A percentile compares a stretch with the other conserved stretches of the same genome.
Evolutionary conservation across 208 protist species (phyloP).

Genomic region (Trypanosomatidae sp.): DNA sequence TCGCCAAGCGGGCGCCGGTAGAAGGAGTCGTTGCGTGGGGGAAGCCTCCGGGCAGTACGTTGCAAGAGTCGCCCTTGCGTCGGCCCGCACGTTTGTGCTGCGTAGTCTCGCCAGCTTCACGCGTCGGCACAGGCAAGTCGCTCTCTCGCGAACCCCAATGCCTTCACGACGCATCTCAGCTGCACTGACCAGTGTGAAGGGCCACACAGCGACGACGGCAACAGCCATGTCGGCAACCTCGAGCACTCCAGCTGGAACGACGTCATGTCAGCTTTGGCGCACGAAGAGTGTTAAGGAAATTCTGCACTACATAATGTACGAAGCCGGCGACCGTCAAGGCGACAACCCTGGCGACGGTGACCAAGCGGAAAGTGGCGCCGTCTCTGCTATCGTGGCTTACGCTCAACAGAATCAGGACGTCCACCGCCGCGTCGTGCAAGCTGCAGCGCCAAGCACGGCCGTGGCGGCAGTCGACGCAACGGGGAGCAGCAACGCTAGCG

Average conservation of each 20-base stretch:
- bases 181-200: not conserved
- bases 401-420: slow-evolving; percentile 31
- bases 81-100: slow-evolving; percentile 64
- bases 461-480: not conserved
- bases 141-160: slow-evolving; percentile 23
- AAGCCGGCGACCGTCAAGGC: slow-evolving; percentile 8
- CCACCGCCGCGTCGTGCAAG: slow-evolving; percentile 21
- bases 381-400: slow-evolving; percentile 8
- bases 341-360: not conserved
- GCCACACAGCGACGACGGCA: not conserved
- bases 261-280: not conserved
- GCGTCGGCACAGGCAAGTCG: slow-evolving; percentile 32
- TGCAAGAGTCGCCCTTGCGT: slow-evolving; percentile 40
- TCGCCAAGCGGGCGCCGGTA: not conserved
- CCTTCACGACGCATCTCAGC: not conserved
- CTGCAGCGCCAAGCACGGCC: not conserved
- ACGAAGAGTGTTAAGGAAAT: slow-evolving; percentile 30
- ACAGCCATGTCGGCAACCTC: not conserved
- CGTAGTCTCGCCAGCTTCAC: slow-evolving; percentile 61
- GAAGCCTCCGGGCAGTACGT: slow-evolving; percentile 29
- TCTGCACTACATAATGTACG: slow-evolving; percentile 32
- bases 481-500: not conserved
- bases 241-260: not conserved
- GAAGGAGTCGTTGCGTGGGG: not conserved
- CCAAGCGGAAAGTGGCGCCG: not conserved